Evolutionary conservation across 1,284 basidiomycete species (phyloP).

Genomic region (Ceratobasidium sp.): DNA sequence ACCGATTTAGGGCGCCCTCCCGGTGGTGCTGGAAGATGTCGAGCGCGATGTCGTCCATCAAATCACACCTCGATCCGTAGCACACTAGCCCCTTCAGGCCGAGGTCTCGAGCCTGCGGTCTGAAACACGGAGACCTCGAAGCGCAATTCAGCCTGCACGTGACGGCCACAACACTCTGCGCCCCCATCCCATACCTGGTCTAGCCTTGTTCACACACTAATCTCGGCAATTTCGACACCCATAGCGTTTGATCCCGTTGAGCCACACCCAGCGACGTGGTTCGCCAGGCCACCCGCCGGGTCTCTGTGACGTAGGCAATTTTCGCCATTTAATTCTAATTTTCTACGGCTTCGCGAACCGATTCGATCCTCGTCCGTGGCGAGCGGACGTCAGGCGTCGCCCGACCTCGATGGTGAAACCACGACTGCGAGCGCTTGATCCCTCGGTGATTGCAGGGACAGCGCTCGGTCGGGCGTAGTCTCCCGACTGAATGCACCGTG

Average conservation of each 20-base stretch:
- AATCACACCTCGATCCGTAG: neutral
- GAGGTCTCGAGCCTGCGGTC: conserved; percentile 1
- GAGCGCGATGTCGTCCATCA: neutral
- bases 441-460: no score
- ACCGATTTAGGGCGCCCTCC: conserved; percentile 1
- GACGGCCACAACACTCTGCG: neutral
- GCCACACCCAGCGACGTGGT: neutral
- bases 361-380: no score
- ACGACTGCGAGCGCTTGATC: no score
- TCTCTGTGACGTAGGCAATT: no score
- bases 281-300: no score
- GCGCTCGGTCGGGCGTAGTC: no score
- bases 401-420: no score
- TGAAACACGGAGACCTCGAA: conserved; percentile 31
- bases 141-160: neutral
- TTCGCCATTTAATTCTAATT: no score
- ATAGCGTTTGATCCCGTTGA: conserved; percentile 5
- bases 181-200: neutral
- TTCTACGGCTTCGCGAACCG: no score
- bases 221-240: neutral
- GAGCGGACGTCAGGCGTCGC: no score
- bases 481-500: no score
- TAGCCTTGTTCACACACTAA: neutral
- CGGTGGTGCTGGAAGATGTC: neutral
- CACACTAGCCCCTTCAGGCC: neutral